Conservation (phyloP, 2,329 filamentous ascomycete species). For the Venturia carpophila region DNA sequence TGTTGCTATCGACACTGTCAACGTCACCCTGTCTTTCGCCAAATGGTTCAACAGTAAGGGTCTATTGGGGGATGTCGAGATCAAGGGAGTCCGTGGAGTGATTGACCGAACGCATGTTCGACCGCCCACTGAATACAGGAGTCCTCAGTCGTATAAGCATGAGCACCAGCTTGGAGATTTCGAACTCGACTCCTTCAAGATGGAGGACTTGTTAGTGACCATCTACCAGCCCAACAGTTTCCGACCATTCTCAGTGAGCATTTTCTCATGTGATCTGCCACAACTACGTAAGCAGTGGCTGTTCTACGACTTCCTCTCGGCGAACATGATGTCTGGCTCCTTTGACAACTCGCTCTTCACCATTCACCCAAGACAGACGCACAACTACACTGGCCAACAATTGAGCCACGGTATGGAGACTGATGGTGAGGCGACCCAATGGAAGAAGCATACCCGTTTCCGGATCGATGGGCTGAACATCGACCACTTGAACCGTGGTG, state of each 20-base stretch:
- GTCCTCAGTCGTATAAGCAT: constrained; percentile 81
- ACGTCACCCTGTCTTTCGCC: constrained; percentile 92
- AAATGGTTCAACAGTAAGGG: constrained; percentile 99
- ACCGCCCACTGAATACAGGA: constrained; percentile 58
- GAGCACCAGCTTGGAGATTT: constrained; percentile 89
- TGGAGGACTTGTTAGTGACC: constrained; percentile 87
- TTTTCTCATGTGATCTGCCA: constrained; percentile 90
- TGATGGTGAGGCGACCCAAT: constrained; percentile 44
- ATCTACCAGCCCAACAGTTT: constrained; percentile 85
- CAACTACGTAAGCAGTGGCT: constrained; percentile 92
- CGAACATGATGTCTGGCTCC: constrained; percentile 91
- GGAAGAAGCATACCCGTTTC: constrained; percentile 93
- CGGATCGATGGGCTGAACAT: constrained; percentile 91
- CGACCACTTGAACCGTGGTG: constrained; percentile 88
- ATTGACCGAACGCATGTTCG: constrained; percentile 79
- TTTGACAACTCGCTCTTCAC: constrained; percentile 95
- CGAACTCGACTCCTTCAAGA: constrained; percentile 92
- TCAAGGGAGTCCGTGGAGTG: constrained; percentile 87
- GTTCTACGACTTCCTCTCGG: constrained; percentile 94
- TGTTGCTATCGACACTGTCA: constrained; percentile 86
- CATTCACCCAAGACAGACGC: constrained; percentile 87
- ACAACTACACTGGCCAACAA: constrained; percentile 63
- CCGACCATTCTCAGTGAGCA: constrained; percentile 90
- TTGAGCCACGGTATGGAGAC: constrained; percentile 47
- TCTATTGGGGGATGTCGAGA: constrained; percentile 80